Evolutionary conservation across 192 early-diverging fungal species (phyloP), one percentile per base, ranked within the genome.

Genomic region (Kickxella alabastrina): DNA sequence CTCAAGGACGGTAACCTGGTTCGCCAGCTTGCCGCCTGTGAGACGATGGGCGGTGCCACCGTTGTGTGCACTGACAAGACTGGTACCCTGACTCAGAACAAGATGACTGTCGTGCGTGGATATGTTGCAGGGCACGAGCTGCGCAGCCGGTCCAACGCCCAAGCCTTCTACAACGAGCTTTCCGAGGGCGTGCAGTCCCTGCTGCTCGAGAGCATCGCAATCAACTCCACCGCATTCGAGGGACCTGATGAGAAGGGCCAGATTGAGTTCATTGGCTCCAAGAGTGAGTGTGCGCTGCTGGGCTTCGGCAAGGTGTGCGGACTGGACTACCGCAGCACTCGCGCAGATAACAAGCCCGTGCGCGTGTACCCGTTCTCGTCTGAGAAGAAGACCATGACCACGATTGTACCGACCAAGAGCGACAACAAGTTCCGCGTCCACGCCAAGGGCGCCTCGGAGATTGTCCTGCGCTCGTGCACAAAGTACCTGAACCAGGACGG

Each of bases 351-450:
- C 55, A 75, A 69, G 42, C 49, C 82, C n/a, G 75, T 79, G 13
- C 83, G 87, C 36, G 75, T 94, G 25, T 85, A 85, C 45, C 92
- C 95, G 31, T 98, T 98, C 79, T 84, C 84, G 24, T 93, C 91
- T 9, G 79, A 87, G 55, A 82, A 84, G 43, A 98, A 98, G 82
- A 80, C 88, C 46, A 96, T 96, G 93, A 81, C 87, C 13, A 86
- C 85, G 3, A 61, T 87, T 48, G 68, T 85, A 13, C 76, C 80
- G 24, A 36, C 64, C 10, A 54, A 64, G 3, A 43, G 59, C 6
- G 29, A 39, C 14, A 47, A 51, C 32, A 54, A 63, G 49, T 55
- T 44, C 43, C 82, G 85, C 38, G 54, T 84, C 17, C 77, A 86
- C 55, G 80, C 80, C 54, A 92, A 92, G 71, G 90, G 89, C 25